Evolutionary conservation across 176 grass and related monocot genomes (phyloP).

Genomic region (Carex littledalei): DNA sequence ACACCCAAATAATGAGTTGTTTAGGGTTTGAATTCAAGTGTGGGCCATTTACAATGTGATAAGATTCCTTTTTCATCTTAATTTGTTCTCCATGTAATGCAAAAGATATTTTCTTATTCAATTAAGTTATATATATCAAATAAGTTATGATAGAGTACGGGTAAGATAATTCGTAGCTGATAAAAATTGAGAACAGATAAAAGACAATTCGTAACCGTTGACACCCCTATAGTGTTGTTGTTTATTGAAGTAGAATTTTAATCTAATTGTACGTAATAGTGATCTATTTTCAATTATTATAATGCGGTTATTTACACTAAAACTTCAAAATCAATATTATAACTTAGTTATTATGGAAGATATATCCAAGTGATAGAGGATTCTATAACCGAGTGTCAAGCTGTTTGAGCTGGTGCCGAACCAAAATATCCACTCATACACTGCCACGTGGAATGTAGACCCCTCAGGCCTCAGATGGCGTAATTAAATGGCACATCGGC

Average conservation of each 20-base stretch:
- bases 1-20: constrained; percentile 21
- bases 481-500: background rate
- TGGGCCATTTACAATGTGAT: background rate
- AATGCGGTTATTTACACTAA: too few relatives aligned
- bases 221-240: background rate
- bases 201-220: too few relatives aligned
- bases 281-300: background rate
- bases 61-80: background rate
- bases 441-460: constrained; percentile 18
- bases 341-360: too few relatives aligned
- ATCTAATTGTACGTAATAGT: background rate
- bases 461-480: background rate
- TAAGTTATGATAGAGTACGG: too few relatives aligned
- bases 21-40: background rate
- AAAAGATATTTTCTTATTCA: background rate
- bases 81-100: background rate
- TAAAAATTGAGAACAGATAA: too few relatives aligned
- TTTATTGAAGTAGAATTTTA: background rate
- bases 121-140: too few relatives aligned
- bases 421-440: background rate
- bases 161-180: too few relatives aligned
- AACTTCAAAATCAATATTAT: too few relatives aligned
- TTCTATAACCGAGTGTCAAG: background rate
- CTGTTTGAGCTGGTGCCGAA: background rate
- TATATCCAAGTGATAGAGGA: too few relatives aligned